Evolutionary conservation across 495 filamentous ascomycete species (phyloP), one percentile per base, ranked within the genome.

Genomic region (Tuber magnatum): DNA sequence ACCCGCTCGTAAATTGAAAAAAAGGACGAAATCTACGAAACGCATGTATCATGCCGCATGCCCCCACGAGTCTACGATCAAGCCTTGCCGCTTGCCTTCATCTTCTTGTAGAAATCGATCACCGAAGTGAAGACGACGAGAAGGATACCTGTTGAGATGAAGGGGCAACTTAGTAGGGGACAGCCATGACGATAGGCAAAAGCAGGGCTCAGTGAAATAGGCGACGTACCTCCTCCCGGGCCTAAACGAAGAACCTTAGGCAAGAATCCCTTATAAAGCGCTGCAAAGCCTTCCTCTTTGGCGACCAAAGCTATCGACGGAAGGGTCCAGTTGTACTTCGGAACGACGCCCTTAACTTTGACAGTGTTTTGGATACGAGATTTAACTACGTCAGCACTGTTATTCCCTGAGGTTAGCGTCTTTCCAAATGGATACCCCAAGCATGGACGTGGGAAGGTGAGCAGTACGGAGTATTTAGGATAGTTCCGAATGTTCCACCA

Each of bases 291-390:
- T 83, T 99, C 95, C 86, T 99, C 95, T 85, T 88, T 93, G 85
- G 93, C 90, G 69, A 99, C 92, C 28, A 91, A 92, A 28, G 87
- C 91, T 28, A 97, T 85, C 65, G 92, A 90, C 46, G 92, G 92
- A 88, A 90, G 96, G 24, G 95, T 96, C 95, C 95, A 99, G 87
- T 97, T 97, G 85, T 99, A 99, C 87, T 98, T 99, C 77, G 91
- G 92, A 32, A 88, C 84, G 71, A 88, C 85, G 28, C 95, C 96
- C 68, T 92, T 83, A 35, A 97, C 86, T 85, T 91, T 94, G 80
- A 91, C 86, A 72, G 87, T 92, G 86, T 98, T 98, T 84, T 99
- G 95, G 81, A 99, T 98, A 41, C 95, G 91, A 42, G 91, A 94
- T 88, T 99, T 99, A 84, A 98, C 94, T 24, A 99, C 95, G 82